Evolutionary conservation across 2,329 filamentous ascomycete species (phyloP), one percentile per base, ranked within the genome.

Genomic region (Zymoseptoria ardabiliae): DNA sequence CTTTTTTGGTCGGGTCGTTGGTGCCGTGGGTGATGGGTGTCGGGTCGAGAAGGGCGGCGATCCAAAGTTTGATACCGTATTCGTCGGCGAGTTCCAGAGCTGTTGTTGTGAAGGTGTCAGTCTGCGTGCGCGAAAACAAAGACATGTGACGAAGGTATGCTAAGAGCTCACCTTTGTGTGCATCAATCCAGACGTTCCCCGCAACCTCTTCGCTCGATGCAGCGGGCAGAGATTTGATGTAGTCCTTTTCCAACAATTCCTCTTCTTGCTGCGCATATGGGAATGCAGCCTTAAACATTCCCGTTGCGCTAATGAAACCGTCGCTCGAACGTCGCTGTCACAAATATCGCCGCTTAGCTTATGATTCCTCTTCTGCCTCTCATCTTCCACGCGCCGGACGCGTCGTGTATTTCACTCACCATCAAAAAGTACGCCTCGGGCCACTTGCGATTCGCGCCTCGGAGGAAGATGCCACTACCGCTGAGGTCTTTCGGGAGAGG

Each of bases 341-440:
- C 56, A 49, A 28, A 61, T 30, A 54, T 52, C 41, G n/a, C 54
- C 20, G 23, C 35, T 45, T 45, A 45, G 35, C 35, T 45, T 45
- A 45, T 65, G 53, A 65, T 61, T 50, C 41, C 54, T 50, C 45
- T 23, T 51, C 54, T 21, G 22, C 21, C 35, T 45, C 50, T 23
- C 35, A 23, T 11, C 22, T 56, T 28, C n/a, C 55, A 48, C 56
- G 59, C 56, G 55, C 57, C 54, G 51, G 25, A 54, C 53, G 54
- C 54, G 45, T 48, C 48, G 54, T 28, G 25, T 30, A 21, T 50
- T 50, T 9, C 22, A 63, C 61, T 50, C 63, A 63, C 84, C 85
- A 99, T 99, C 68, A 99, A 79, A 75, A 97, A 99, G 77, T 99
- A 99, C 67, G 90, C 94, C 73, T 91, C 91, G 4, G 94, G 93